Base-by-base conservation (phyloP, 2,329 filamentous ascomycete genomes). In the Aspergillus sp. region DNA sequence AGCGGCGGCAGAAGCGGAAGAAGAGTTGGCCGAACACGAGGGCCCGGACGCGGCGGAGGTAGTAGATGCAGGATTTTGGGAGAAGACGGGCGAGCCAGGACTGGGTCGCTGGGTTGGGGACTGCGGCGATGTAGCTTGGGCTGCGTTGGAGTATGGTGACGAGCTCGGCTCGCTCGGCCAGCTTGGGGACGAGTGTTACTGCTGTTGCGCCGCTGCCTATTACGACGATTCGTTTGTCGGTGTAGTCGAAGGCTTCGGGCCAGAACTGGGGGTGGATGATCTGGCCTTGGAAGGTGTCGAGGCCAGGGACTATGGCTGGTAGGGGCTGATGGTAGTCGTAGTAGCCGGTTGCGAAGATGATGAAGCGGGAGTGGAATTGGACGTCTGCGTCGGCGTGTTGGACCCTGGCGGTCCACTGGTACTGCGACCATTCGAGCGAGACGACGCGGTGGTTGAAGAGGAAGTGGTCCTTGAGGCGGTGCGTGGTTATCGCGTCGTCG, bases 131-230 rank as follows among this genome's bases (percentile, higher is more conserved):
- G 46, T 82, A 86, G 1, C 68, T 71, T 0, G 84, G 84, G 17
- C 75, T 82, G 28, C 84, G 74, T 57, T 89, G 83, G 4, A 89
- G 67, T 72, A 86, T 83, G 2, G 81, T 86, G 12, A 85, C 74
- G 12, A 71, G 68, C 2, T 55, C 59, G 2, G 80, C 81, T 19
- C 69, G 72, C 26, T 80, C 61, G 0, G 75, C 72, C 22, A 89
- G 60, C 24, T 65, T 69, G 0, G 84, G 84, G 4, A 89, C 51
- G 1, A 91, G 65, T 0, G 83, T 88, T 28, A 86, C 61, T 7
- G 82, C 78, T 0, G 84, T 89, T 2, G 83, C 83, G 2, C 84
- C 84, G 8, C 73, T 79, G 7, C 82, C 82, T 39, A 88, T 72
- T 34, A 86, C 64, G 29, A 82, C 68, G 17, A 88, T 67, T 16